Evolutionary conservation across 345 rosid species (phyloP).

Genomic region (Ailanthus altissimus): DNA sequence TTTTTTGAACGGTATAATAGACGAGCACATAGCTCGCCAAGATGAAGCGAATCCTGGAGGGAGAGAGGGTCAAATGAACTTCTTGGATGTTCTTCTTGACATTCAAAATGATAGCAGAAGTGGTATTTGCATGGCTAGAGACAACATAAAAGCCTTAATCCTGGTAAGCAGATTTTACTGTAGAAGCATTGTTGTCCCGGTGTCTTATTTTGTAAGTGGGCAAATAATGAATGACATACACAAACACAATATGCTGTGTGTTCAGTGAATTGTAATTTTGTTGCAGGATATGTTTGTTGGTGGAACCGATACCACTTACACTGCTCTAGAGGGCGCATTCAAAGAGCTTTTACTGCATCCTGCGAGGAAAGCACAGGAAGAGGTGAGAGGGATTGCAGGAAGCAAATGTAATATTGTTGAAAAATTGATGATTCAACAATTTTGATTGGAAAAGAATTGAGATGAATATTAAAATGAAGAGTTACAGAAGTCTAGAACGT

Average conservation of each 20-base stretch:
- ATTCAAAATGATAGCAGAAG: constrained; percentile 18
- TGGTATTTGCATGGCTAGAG: constrained; percentile 12
- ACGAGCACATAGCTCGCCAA: constrained; percentile 9
- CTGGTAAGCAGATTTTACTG: constrained; percentile 25
- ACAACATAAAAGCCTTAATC: constrained; percentile 32
- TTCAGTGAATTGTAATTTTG: no score
- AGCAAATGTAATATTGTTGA: no score
- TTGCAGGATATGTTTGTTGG: constrained; percentile 36
- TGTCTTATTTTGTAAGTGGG: no score
- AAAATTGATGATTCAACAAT: no score
- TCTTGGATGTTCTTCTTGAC: constrained; percentile 25
- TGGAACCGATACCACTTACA: constrained; percentile 33
- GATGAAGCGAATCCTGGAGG: no score
- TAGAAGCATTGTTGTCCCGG: no score
- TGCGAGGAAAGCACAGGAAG: constrained; percentile 28
- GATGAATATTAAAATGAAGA: no score
- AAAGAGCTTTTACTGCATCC: constrained; percentile 24
- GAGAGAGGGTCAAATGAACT: constrained; percentile 18
- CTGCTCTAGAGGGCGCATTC: constrained; percentile 33
- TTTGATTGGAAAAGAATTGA: no score
- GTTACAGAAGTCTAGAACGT: no score
- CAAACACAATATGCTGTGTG: no score
- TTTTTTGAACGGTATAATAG: constrained; percentile 22
- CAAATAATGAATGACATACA: no score
- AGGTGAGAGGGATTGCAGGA: constrained; percentile 24